Conservation (phyloP, 768 basidiomycete species). For the Trametes cinnabarina region DNA sequence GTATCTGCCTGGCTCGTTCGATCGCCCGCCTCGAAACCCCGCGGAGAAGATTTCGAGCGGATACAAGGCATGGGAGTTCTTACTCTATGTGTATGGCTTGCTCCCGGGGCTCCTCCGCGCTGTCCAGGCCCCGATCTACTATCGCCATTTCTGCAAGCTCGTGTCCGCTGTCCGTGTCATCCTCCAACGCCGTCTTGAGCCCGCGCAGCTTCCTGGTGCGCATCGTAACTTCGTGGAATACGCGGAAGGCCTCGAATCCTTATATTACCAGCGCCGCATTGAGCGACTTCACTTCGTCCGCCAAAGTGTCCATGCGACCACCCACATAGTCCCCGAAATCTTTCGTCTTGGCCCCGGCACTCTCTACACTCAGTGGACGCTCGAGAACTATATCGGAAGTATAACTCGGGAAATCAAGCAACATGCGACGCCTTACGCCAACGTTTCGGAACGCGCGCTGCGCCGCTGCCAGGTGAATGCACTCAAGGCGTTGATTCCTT, state of each 20-base stretch:
- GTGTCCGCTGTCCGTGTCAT: conserved; percentile 26
- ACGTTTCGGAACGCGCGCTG: conserved; percentile 24
- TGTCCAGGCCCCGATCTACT: conserved; percentile 28
- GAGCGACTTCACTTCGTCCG: conserved; percentile 34
- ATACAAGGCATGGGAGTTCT: conserved; percentile 33
- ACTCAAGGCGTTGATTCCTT: conserved; percentile 11
- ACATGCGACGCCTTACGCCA: conserved; percentile 26
- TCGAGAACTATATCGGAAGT: conserved; percentile 28
- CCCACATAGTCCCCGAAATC: conserved; percentile 30
- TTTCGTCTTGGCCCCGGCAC: conserved; percentile 19
- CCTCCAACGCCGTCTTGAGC: conserved; percentile 16
- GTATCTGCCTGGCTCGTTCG: conserved; percentile 42
- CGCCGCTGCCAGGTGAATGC: conserved; percentile 26
- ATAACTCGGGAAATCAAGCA: conserved; percentile 28
- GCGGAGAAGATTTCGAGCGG: conserved; percentile 39
- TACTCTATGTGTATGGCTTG: conserved; percentile 23
- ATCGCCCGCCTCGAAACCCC: conserved; percentile 40
- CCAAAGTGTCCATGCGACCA: conserved; percentile 32
- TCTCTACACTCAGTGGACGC: conserved; percentile 21
- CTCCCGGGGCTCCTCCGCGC: conserved; percentile 28
- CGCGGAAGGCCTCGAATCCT: conserved; percentile 33
- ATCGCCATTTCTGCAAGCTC: conserved; percentile 28
- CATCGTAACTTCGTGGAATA: conserved; percentile 29
- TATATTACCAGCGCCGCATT: conserved; percentile 33
- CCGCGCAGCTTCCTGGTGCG: conserved; percentile 20